Base-by-base conservation (phyloP, 306 rosid species). In the Citrullus amarus region DNA sequence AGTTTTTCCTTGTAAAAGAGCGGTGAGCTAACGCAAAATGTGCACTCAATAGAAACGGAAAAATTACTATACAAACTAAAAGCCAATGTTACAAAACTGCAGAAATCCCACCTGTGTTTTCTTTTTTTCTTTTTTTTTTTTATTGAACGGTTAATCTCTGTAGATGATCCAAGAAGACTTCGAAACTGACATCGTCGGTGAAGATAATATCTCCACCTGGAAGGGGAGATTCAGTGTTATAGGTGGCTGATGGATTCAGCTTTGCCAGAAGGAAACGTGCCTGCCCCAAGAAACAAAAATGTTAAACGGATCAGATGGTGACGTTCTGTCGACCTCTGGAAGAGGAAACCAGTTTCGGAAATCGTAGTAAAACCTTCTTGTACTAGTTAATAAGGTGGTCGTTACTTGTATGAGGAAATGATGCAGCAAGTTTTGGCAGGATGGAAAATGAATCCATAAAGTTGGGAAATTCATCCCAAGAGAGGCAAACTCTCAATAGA, bases 101-200 rank as follows among this genome's bases (percentile, higher is more conserved):
- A 38, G 60, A 65, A 39, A 38, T 50, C 54, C 74, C 51, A 65
- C 12, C 30, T 67, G 67, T 55, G 57, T 50, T 76, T 25, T 25
- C 28, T 25, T 1, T 25, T 25, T 25, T 25, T 25, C 1, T 25
- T 25, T 25, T 25, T 25, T 25, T 25, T 80, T 60, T 46, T 72
- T 79, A 95, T 83, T 95, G 97, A 90, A 92, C 97, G 8, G 90
- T 96, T 88, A 95, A 80, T 92, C 99, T 95, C 87, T 92, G 96
- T 44, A 92, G 93, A 88, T 95, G 99, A 82, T 95, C 97, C 80
- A 92, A 83, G 88, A 95, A 95, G 72, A 95, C 97, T 83, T 95
- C 97, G 80, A 95, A 95, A 82, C 99, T 86, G 69, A 95, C 99
- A 78, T 95, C 99, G 62, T 92, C 99, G 0, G 98, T 95, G 56